Base-by-base conservation (phyloP, 257 asterid genomes). In the Leptodermis oblonga region DNA sequence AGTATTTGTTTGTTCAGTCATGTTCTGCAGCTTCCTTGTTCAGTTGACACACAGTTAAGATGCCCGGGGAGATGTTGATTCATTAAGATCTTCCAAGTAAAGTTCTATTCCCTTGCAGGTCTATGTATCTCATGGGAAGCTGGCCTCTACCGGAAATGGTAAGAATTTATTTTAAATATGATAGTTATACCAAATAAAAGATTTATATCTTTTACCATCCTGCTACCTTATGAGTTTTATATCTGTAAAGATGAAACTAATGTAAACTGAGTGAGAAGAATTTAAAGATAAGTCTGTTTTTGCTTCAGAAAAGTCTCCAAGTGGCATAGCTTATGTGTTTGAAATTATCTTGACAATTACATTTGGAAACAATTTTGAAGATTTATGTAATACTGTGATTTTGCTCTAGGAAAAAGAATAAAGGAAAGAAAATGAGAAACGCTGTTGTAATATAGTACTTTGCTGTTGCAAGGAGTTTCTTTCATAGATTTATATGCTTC, bases 71-170 rank as follows among this genome's bases (percentile, higher is more conserved):
- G 9, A 26, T 34, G 66, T 37, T 14, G 62, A 46, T 62, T 65
- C 62, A 42, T 26, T 23, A 36, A 70, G 55, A n/a, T 36, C 31
- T 65, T 71, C 43, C 67, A 51, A 73, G 43, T 48, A 61, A 37
- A 36, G 64, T 68, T 41, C 62, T 48, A 42, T 37, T 56, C 65
- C 67, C 3, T 73, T 43, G 70, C 89, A 94, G 99, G 96, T 75
- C 68, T 91, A 28, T 94, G 97, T 73, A 79, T 94, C 74, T 86
- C 99, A 48, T 85, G 84, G 46, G 97, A 93, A 78, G 78, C 92
- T 13, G 83, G 79, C 59, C 90, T 93, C 60, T 93, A 85, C 48
- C 81, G 61, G 39, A 85, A 81, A 77, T 93, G 99, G 99, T 93
- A 74, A 74, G 82, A 34, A 65, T 34, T 22, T 36, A 10, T 63